Conservation (phyloP, 177 flowering plant genomes). For the Vitis hybrid region DNA sequence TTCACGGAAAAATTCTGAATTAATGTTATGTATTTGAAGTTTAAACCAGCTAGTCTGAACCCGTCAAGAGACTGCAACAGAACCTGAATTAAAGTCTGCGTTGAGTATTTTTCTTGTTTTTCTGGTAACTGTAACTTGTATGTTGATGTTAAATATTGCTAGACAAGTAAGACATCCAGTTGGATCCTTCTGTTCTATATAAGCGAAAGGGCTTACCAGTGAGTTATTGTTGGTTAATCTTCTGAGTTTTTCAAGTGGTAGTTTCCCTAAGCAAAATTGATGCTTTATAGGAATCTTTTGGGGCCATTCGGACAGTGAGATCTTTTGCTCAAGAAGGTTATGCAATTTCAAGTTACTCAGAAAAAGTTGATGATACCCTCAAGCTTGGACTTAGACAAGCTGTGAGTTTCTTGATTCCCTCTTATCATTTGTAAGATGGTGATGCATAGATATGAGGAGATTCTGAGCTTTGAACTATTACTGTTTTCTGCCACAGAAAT, state of each 20-base stretch:
- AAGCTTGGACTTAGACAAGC: conserved; percentile 91
- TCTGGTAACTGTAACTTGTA: too few species aligned
- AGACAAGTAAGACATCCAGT: too few species aligned
- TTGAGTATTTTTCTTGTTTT: too few species aligned
- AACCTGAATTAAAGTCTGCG: too few species aligned
- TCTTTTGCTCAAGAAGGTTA: conserved; percentile 93
- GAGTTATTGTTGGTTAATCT: too few species aligned
- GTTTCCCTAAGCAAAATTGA: not conserved
- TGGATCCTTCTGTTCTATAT: too few species aligned
- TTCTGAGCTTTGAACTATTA: conserved; percentile 5
- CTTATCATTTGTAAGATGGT: not conserved
- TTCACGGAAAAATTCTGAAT: too few species aligned
- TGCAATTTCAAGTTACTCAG: conserved; percentile 73
- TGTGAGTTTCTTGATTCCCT: conserved; percentile 46
- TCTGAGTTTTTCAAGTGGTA: not conserved
- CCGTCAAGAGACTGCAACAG: too few species aligned
- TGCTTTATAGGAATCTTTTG: conserved; percentile 80
- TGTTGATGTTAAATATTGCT: too few species aligned
- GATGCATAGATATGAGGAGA: not conserved
- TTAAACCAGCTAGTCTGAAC: too few species aligned
- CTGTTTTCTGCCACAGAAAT: conserved; percentile 51
- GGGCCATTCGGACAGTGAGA: conserved; percentile 93
- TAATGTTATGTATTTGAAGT: too few species aligned
- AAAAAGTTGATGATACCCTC: conserved; percentile 86
- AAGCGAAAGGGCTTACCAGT: too few species aligned